Percentiles rank a stretch among this genome's conserved stretches.
Conservation (phyloP, 257 asterid genomes). For the Oldenlandia corymbosa region DNA sequence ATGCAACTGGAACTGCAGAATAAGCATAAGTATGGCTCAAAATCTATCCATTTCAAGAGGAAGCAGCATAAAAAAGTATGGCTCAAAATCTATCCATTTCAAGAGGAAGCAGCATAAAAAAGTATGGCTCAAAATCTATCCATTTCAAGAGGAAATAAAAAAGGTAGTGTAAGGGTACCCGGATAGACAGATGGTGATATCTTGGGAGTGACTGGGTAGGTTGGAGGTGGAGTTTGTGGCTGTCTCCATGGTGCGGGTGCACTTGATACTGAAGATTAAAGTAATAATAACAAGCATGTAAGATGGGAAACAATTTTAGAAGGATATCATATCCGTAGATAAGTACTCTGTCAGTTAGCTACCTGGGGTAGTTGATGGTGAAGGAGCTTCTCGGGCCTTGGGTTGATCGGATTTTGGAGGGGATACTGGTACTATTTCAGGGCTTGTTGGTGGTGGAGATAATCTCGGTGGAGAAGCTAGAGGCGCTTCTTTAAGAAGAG, state of each 20-base stretch:
- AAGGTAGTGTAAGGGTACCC: conserved; percentile 16
- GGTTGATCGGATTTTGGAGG: conserved; percentile 43
- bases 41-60: background rate
- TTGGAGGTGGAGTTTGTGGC: conserved; percentile 18
- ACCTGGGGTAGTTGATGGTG: conserved; percentile 45
- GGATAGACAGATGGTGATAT: conserved; percentile 25
- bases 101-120: conserved; percentile 4
- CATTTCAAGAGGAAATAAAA: conserved; percentile 3
- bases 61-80: conserved; percentile 3
- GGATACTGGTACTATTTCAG: conserved; percentile 29
- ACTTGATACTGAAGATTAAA: conserved; percentile 12
- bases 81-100: background rate
- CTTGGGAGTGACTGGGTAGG: conserved; percentile 12
- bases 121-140: background rate
- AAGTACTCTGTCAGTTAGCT: conserved; percentile 7
- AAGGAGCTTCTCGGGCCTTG: conserved; percentile 38
- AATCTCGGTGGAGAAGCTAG: conserved; percentile 36
- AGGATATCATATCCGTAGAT: background rate
- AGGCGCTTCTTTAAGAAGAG: conserved; percentile 33
- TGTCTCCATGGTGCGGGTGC: conserved; percentile 15
- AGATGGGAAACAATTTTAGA: background rate
- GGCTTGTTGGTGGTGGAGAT: conserved; percentile 35
- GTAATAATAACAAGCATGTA: background rate
- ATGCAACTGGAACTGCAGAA: conserved; percentile 24
- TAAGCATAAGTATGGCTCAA: conserved; percentile 1